Percentiles rank a stretch among this genome's conserved stretches.
Conservation (phyloP, 768 basidiomycete genomes). For the Cystobasidium onofrii region DNA sequence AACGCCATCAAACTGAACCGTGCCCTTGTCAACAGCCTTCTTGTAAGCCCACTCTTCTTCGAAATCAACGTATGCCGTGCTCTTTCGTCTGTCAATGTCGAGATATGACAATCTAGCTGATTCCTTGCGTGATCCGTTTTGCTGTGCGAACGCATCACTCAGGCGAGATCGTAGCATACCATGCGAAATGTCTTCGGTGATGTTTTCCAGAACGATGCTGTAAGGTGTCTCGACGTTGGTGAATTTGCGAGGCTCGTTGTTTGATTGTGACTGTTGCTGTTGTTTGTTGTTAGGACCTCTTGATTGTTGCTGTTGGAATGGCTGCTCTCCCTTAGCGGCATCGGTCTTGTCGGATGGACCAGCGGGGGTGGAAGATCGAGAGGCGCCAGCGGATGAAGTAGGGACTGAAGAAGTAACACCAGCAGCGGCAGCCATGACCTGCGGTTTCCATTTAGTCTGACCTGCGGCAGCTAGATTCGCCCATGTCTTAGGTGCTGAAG, state of each 20-base stretch:
- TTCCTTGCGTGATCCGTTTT: not conserved
- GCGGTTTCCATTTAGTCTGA: conserved; percentile 60
- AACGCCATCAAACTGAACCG: not conserved
- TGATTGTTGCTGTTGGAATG: not conserved
- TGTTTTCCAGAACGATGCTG: not conserved
- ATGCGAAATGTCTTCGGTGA: conserved; percentile 9
- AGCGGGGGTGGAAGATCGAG: conserved; percentile 49
- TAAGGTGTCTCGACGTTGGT: conserved; percentile 9
- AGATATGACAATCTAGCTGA: conserved; percentile 3
- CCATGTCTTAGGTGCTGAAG: conserved; percentile 67
- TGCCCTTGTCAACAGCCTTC: not conserved
- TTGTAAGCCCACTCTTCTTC: conserved; percentile 22
- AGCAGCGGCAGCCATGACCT: conserved; percentile 1
- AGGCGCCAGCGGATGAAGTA: conserved; percentile 20
- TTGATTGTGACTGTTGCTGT: not conserved
- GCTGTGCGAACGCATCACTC: conserved; percentile 12
- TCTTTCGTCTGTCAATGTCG: conserved; percentile 24
- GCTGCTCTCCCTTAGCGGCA: not conserved
- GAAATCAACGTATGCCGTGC: conserved; percentile 23
- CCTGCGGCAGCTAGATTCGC: conserved; percentile 81
- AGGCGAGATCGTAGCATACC: not conserved
- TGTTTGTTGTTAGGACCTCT: not conserved
- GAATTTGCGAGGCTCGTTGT: conserved; percentile 1
- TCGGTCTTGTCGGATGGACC: conserved; percentile 33
- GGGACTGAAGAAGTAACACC: conserved; percentile 23